Conservation (phyloP, 768 basidiomycete species). For the Mycena belliarum region DNA sequence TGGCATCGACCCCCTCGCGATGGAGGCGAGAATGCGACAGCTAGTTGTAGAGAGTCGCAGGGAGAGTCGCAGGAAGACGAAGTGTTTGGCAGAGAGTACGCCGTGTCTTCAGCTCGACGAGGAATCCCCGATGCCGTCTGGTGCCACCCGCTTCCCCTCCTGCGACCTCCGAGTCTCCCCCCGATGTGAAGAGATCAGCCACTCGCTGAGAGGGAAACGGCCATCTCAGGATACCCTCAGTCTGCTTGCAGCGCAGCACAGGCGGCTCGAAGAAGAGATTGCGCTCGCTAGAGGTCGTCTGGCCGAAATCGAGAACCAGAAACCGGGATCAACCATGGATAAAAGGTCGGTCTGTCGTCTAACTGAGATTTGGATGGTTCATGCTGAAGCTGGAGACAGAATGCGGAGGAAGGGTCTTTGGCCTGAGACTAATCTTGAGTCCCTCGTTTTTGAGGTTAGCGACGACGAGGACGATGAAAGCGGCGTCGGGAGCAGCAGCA, state of each 20-base stretch:
- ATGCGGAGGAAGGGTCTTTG: constrained; percentile 4
- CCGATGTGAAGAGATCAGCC: neutral
- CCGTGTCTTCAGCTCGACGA: neutral
- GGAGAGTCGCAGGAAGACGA: constrained; percentile 9
- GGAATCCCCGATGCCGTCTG: neutral
- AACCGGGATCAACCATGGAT: neutral
- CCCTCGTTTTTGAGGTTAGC: constrained; percentile 3
- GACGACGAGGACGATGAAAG: constrained; percentile 9
- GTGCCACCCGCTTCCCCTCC: neutral
- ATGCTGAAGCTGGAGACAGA: neutral
- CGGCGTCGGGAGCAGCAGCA: too few relatives aligned
- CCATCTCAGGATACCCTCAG: neutral
- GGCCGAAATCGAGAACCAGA: neutral
- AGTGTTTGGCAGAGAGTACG: neutral
- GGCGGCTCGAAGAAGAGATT: constrained; percentile 5
- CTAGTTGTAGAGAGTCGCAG: constrained; percentile 7
- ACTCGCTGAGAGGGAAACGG: neutral
- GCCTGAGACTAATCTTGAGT: constrained; percentile 2
- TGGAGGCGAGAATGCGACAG: constrained; percentile 9
- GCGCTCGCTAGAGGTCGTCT: neutral
- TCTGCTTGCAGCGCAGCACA: neutral
- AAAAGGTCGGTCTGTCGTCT: constrained; percentile 1
- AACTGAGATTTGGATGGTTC: too few relatives aligned
- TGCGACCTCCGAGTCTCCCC: neutral
- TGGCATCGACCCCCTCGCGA: neutral